phyloP scores from a whole-genome alignment of 129 eudicot species.

The Centaurea solstitialis region DNA sequence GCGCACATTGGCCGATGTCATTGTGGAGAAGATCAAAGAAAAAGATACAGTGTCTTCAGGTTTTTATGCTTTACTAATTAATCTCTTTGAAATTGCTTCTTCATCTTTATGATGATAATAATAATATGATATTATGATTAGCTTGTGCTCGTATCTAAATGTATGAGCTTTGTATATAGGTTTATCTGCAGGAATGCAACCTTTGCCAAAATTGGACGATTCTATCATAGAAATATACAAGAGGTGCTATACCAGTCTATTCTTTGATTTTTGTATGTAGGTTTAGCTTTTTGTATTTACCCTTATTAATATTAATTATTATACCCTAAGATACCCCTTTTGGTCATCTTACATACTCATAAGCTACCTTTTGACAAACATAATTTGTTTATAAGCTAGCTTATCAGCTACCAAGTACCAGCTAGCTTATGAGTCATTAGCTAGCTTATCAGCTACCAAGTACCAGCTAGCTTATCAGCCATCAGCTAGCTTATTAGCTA shows the following conservation, averaged over 20 bases:
- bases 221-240: slow-evolving; percentile 81
- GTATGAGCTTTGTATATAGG: slow-evolving; percentile 20
- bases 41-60: slow-evolving; percentile 79
- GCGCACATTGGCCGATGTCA: slow-evolving; percentile 72
- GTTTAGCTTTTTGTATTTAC: too few species aligned
- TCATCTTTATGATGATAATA: neutral
- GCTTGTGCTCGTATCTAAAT: neutral
- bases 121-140: too few species aligned
- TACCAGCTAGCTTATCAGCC: too few species aligned
- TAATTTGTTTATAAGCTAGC: too few species aligned
- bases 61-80: slow-evolving; percentile 10
- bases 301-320: too few species aligned
- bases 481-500: too few species aligned
- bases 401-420: too few species aligned
- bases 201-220: slow-evolving; percentile 66
- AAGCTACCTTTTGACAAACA: too few species aligned
- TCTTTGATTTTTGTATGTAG: neutral
- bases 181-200: slow-evolving; percentile 48
- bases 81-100: neutral
- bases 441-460: too few species aligned
- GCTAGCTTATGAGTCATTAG: too few species aligned
- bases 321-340: too few species aligned
- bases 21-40: slow-evolving; percentile 64
- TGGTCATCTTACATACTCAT: too few species aligned
- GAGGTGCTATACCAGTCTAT: slow-evolving; percentile 43